These are phyloP conservation scores for Paraphoma chrysanthemicola DNA, from an alignment of 2,329 filamentous ascomycete genomes.

Conservation along the genomic window DNA sequence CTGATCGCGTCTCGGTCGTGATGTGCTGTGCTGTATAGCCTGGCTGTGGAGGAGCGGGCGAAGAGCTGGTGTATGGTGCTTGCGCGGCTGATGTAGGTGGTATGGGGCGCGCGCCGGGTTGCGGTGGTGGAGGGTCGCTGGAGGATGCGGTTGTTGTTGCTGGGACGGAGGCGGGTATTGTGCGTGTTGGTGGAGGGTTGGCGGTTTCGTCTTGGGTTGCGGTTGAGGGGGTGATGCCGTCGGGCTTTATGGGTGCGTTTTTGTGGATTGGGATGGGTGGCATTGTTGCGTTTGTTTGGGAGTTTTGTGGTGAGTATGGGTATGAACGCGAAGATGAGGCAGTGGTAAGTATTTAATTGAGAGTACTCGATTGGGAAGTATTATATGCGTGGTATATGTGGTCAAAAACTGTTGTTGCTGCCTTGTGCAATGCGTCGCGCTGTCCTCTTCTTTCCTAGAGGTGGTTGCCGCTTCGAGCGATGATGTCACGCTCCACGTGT, in stretches of 20 bases:
- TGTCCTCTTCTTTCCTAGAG: conserved; percentile 24
- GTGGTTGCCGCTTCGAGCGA: conserved; percentile 29
- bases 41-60: conserved; percentile 46
- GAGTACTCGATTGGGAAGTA: no score
- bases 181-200: conserved; percentile 45
- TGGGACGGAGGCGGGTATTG: conserved; percentile 32
- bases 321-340: neutral
- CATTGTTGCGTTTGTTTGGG: conserved; percentile 40
- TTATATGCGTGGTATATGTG: no score
- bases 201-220: conserved; percentile 32
- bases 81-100: conserved; percentile 22
- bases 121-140: conserved; percentile 40
- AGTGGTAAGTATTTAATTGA: no score
- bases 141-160: conserved; percentile 42
- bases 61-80: conserved; percentile 17
- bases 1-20: conserved; percentile 39
- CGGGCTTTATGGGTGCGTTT: conserved; percentile 54
- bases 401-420: conserved; percentile 21
- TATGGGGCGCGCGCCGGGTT: conserved; percentile 50
- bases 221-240: conserved; percentile 48
- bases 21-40: conserved; percentile 38
- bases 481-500: conserved; percentile 38
- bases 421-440: conserved; percentile 22
- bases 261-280: conserved; percentile 56
- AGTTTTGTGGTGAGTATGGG: neutral